Evolutionary conservation across 78 protist species (phyloP).

Genomic region (Cavenderia fasciculata): DNA sequence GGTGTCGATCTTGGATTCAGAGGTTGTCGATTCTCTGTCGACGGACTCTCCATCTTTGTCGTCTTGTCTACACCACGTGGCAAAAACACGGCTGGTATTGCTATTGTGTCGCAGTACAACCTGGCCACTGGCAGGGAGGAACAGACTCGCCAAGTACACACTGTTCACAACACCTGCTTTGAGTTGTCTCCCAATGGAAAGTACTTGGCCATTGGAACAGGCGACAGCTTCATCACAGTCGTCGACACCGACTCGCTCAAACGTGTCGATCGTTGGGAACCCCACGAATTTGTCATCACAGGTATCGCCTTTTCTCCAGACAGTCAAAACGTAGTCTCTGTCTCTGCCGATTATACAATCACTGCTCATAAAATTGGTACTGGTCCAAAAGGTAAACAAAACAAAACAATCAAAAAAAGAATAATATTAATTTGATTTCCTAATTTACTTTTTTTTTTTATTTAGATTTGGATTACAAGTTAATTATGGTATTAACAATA

Average conservation of each 20-base stretch:
- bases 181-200: background rate
- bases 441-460: background rate
- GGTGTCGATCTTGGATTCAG: constrained; percentile 16
- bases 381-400: background rate
- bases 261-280: constrained; percentile 54
- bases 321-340: constrained; percentile 9
- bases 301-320: constrained; percentile 50
- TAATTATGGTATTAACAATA: background rate
- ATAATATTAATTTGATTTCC: background rate
- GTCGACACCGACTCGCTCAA: background rate
- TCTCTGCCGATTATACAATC: constrained; percentile 42
- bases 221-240: constrained; percentile 24
- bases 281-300: constrained; percentile 51
- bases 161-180: constrained; percentile 18
- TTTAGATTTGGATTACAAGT: background rate
- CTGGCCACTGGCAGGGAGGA: constrained; percentile 10
- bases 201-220: constrained; percentile 13
- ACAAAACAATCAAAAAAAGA: background rate
- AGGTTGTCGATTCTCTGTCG: constrained; percentile 38
- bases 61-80: constrained; percentile 7
- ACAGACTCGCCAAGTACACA: background rate
- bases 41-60: background rate
- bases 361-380: constrained; percentile 49
- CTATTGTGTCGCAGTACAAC: background rate
- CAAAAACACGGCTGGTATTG: background rate